phyloP scores from a whole-genome alignment of 352 stramenopile genomes.

The Blastocystis sp. region DNA sequence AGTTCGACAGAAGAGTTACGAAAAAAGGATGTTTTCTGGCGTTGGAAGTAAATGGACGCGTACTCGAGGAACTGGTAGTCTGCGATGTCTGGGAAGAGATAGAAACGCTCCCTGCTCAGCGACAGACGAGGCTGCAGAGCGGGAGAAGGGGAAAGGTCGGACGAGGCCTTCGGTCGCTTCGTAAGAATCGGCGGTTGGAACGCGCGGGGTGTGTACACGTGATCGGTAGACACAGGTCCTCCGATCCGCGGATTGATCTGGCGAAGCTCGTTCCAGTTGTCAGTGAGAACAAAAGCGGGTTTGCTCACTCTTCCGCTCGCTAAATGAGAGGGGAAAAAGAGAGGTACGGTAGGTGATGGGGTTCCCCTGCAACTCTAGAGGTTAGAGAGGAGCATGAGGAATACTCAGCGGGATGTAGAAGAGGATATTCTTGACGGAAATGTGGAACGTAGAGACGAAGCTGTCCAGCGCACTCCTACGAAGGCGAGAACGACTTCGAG shows the following conservation, averaged over 20 bases:
- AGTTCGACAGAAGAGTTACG: background rate
- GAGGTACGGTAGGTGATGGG: background rate
- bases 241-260: background rate
- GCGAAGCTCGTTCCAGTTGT: background rate
- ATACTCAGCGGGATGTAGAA: background rate
- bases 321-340: background rate
- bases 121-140: background rate
- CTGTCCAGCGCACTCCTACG: conserved; percentile 65
- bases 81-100: conserved; percentile 10
- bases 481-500: conserved; percentile 83
- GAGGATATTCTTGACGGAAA: background rate
- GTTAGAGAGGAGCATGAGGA: background rate
- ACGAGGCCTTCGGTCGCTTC: background rate
- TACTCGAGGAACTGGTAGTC: conserved; percentile 46
- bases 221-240: background rate
- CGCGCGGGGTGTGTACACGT: background rate
- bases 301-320: background rate
- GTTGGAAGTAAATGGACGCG: conserved; percentile 12
- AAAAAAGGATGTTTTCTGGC: conserved; percentile 17
- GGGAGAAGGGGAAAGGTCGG: background rate
- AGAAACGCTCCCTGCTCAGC: background rate
- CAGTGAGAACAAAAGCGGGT: background rate
- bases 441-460: background rate
- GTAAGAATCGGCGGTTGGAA: background rate
- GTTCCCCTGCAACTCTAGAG: background rate